These are phyloP conservation scores for Aquanectria penicillioides DNA, from an alignment of 2,329 filamentous ascomycete genomes.

Conservation along the genomic window DNA sequence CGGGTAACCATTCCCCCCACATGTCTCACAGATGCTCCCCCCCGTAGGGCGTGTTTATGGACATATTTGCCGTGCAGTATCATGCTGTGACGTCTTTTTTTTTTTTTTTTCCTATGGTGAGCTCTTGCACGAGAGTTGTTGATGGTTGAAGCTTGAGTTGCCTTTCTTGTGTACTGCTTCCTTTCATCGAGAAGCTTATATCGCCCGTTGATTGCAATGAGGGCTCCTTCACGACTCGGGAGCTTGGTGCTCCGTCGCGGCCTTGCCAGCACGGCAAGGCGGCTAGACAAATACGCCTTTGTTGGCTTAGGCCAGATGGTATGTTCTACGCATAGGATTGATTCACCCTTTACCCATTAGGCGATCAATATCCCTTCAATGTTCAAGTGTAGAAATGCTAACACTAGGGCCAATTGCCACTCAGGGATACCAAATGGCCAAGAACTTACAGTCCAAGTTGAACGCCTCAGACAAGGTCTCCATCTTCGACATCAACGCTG, in stretches of 20 bases:
- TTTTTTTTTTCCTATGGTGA: neutral
- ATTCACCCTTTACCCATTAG: neutral
- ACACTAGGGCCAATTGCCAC: conserved; percentile 4
- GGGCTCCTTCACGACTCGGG: conserved; percentile 36
- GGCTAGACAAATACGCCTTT: conserved; percentile 66
- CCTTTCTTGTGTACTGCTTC: too few species aligned
- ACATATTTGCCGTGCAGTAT: neutral
- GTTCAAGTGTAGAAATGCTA: neutral
- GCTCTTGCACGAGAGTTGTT: neutral
- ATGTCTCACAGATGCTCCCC: conserved; percentile 6
- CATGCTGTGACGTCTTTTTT: neutral
- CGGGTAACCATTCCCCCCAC: conserved; percentile 38
- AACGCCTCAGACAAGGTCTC: conserved; percentile 59
- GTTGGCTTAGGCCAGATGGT: conserved; percentile 72
- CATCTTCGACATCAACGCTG: conserved; percentile 67
- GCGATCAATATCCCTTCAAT: too few species aligned
- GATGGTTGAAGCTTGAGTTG: neutral
- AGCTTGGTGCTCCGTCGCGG: conserved; percentile 53
- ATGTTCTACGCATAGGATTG: conserved; percentile 26
- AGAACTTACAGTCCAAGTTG: conserved; percentile 68
- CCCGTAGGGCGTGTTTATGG: neutral
- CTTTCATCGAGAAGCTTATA: too few species aligned
- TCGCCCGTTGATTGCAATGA: conserved; percentile 21
- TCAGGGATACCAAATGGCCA: conserved; percentile 71
- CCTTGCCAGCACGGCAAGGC: conserved; percentile 60